Percentiles rank a stretch among this genome's conserved stretches.
Conservation (phyloP, 371 early-diverging fungal species). For the Zopfochytrium polystomum region DNA sequence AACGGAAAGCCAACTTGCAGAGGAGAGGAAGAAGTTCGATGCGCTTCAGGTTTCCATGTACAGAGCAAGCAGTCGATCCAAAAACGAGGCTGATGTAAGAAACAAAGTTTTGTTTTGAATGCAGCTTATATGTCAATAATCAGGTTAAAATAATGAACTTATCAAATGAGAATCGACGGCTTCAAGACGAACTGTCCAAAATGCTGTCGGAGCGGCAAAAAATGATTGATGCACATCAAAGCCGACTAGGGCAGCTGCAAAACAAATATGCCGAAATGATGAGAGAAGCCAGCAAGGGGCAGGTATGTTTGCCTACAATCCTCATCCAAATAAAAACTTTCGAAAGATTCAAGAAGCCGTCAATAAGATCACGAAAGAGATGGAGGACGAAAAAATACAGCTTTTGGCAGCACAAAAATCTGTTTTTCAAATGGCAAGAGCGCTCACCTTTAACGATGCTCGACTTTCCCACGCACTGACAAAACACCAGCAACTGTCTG, state of each 20-base stretch:
- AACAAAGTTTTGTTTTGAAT: constrained; percentile 2
- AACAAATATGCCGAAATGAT: constrained; percentile 41
- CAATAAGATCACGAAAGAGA: neutral
- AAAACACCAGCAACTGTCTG: constrained; percentile 10
- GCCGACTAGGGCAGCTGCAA: constrained; percentile 45
- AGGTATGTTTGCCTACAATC: constrained; percentile 9
- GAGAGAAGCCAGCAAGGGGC: constrained; percentile 17
- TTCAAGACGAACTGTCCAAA: too few relatives aligned
- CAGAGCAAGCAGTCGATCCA: too few relatives aligned
- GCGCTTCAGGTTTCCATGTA: too few relatives aligned
- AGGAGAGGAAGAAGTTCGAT: too few relatives aligned
- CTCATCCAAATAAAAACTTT: neutral
- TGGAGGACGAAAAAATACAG: constrained; percentile 19
- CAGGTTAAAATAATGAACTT: constrained; percentile 32
- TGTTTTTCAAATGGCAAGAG: constrained; percentile 18
- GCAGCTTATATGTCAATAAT: too few relatives aligned
- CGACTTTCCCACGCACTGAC: neutral
- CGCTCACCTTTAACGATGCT: too few relatives aligned
- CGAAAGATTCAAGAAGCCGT: neutral
- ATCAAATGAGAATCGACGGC: constrained; percentile 23
- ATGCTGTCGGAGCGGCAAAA: constrained; percentile 39
- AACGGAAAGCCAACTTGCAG: too few relatives aligned
- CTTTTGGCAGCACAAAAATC: constrained; percentile 15
- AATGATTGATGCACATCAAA: constrained; percentile 51
- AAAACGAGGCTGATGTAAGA: neutral